Percentiles rank a stretch among this genome's conserved stretches.
Conservation (phyloP, 176 grass and related monocot species). For the Bothriochloa decipiens region DNA sequence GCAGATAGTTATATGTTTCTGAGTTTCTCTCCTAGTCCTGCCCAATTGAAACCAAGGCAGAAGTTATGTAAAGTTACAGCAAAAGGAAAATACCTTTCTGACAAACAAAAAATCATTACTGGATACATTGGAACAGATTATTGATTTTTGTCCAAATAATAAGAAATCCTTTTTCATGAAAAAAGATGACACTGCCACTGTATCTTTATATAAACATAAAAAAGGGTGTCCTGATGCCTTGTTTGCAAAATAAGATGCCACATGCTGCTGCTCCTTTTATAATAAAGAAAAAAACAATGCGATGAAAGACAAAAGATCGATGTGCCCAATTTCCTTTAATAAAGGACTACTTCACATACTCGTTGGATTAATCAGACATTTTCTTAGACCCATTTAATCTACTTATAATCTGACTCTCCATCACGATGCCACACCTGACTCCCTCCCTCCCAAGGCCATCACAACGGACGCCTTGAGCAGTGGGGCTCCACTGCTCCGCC, state of each 20-base stretch:
- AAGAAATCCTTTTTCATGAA: not conserved
- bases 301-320: not conserved
- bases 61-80: constrained; percentile 1
- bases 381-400: not conserved
- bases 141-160: not conserved
- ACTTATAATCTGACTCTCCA: not conserved
- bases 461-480: not conserved
- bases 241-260: not conserved
- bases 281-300: not conserved
- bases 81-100: not conserved
- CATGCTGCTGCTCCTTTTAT: not conserved
- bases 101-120: not conserved
- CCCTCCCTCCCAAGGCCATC: not conserved
- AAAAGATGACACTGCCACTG: not conserved
- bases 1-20: constrained; percentile 24
- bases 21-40: constrained; percentile 17
- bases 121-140: not conserved
- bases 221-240: not conserved
- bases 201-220: not conserved
- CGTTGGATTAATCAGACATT: not conserved
- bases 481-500: not conserved
- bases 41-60: constrained; percentile 1
- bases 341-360: no score
- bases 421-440: not conserved
- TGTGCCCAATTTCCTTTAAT: not conserved